A percentile compares a stretch with the other conserved stretches of the same genome.
Evolutionary conservation across 805 yeast genomes (phyloP).

Genomic region (Ogataea dorogensis): DNA sequence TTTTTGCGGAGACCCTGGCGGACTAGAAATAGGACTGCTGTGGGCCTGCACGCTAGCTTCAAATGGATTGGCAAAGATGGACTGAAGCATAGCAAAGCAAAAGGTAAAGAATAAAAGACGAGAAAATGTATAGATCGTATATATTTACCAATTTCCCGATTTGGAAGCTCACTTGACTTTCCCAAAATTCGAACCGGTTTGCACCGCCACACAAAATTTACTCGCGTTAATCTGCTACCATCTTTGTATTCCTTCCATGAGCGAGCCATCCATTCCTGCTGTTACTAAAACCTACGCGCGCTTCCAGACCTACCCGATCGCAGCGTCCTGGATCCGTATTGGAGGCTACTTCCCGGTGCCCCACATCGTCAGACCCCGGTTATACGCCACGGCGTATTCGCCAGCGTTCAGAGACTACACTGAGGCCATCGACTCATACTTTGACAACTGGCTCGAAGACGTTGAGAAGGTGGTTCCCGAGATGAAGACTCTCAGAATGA

Average conservation of each 20-base stretch:
- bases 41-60: slow-evolving; percentile 11
- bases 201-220: slow-evolving; percentile 6
- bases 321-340: slow-evolving; percentile 34
- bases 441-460: slow-evolving; percentile 53
- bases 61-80: slow-evolving; percentile 25
- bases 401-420: slow-evolving; percentile 23
- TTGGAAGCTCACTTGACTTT: too few relatives aligned
- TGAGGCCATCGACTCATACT: slow-evolving; percentile 42
- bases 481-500: slow-evolving; percentile 52
- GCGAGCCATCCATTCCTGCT: slow-evolving; percentile 15
- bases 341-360: slow-evolving; percentile 28
- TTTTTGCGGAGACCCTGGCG: slow-evolving; percentile 6
- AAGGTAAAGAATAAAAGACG: slow-evolving; percentile 3
- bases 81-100: slow-evolving; percentile 12
- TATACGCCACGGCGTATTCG: slow-evolving; percentile 28
- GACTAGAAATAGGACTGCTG: slow-evolving; percentile 10
- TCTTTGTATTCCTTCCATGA: slow-evolving; percentile 7
- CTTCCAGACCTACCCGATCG: slow-evolving; percentile 48
- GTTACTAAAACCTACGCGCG: slow-evolving; percentile 39
- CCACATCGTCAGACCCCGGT: slow-evolving; percentile 23
- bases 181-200: too few relatives aligned
- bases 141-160: slow-evolving; percentile 5
- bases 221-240: slow-evolving; percentile 8
- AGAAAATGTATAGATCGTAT: neutral
- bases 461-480: slow-evolving; percentile 62